A percentile compares a stretch with the other conserved stretches of the same genome.
phyloP scores from a whole-genome alignment of 257 asterid species.

The Nicotiana otophora region DNA sequence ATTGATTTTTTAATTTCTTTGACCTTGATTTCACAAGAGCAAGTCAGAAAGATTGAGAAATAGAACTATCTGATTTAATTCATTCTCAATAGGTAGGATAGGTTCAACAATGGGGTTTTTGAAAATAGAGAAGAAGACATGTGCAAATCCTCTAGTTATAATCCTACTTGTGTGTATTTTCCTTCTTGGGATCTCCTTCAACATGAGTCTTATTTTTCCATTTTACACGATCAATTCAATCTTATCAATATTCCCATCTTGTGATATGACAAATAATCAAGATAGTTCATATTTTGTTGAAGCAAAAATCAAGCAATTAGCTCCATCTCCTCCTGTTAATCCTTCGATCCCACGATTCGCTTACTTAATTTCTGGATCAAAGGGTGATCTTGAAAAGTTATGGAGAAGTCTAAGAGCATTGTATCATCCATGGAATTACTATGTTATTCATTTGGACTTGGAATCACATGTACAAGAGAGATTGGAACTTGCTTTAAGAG shows the following conservation, averaged over 20 bases:
- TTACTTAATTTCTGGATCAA: conserved; percentile 79
- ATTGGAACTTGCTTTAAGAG: conserved; percentile 48
- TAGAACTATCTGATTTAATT: too few species aligned
- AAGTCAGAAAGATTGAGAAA: too few species aligned
- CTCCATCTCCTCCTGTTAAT: conserved; percentile 38
- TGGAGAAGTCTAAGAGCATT: conserved; percentile 76
- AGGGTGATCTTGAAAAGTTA: conserved; percentile 81
- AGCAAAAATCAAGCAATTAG: conserved; percentile 26
- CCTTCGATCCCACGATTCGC: conserved; percentile 71
- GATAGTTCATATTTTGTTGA: conserved; percentile 37
- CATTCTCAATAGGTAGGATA: too few species aligned
- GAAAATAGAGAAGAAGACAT: conserved; percentile 62
- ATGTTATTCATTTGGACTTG: conserved; percentile 80
- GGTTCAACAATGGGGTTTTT: conserved; percentile 41
- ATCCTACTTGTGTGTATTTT: conserved; percentile 47
- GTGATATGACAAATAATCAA: conserved; percentile 16
- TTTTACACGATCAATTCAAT: conserved; percentile 46
- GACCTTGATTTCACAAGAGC: too few species aligned
- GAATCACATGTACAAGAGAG: conserved; percentile 80
- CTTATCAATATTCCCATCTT: conserved; percentile 51
- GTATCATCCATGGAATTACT: conserved; percentile 90
- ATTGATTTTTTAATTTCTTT: too few species aligned
- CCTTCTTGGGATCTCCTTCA: conserved; percentile 61
- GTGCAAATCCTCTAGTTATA: conserved; percentile 68
- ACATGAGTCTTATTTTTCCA: conserved; percentile 59